Evolutionary conservation across 139 green algal species (phyloP).

Genomic region (Tetradesmus lagerheimii): DNA sequence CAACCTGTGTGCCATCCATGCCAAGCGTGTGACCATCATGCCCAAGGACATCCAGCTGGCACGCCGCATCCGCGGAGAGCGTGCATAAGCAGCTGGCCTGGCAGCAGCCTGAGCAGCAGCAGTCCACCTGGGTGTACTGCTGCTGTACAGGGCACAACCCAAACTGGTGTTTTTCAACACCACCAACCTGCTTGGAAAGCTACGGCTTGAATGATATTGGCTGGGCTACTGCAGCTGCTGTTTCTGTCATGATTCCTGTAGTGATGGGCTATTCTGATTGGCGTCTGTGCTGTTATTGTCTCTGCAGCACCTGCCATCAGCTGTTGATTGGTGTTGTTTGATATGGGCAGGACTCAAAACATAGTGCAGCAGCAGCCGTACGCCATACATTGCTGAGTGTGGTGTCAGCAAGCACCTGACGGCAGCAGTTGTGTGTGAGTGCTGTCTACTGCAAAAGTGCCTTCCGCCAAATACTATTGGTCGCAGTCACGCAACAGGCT

Average conservation of each 20-base stretch:
- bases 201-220: slow-evolving; percentile 66
- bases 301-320: no score
- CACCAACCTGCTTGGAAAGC: slow-evolving; percentile 65
- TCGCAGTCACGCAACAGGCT: no score
- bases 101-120: not conserved
- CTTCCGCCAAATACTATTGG: no score
- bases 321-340: slow-evolving; percentile 27
- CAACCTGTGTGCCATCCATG: slow-evolving; percentile 91
- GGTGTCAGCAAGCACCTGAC: no score
- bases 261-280: no score
- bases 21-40: slow-evolving; percentile 98
- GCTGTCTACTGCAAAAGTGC: no score
- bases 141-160: slow-evolving; percentile 4
- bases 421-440: no score
- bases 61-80: slow-evolving; percentile 90
- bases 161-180: not conserved
- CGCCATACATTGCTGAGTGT: not conserved
- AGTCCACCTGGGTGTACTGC: not conserved
- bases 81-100: slow-evolving; percentile 64
- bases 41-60: slow-evolving; percentile 95
- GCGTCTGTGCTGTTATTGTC: no score
- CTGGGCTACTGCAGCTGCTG: no score
- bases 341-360: not conserved
- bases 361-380: not conserved
- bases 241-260: no score